phyloP scores from a whole-genome alignment of 257 asterid genomes.

The Verbascum thapsus region DNA sequence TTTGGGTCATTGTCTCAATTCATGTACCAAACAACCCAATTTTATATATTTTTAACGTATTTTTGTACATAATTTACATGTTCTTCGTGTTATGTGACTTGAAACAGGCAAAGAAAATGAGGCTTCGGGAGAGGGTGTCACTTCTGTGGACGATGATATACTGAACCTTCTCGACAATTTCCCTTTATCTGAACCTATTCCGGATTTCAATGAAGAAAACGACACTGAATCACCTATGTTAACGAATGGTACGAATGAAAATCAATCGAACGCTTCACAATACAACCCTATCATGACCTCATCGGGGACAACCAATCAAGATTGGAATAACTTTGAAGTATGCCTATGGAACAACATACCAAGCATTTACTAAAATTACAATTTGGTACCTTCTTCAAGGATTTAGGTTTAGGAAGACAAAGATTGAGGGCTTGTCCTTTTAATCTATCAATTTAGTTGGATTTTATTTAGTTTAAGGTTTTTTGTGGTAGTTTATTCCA shows the following conservation, averaged over 20 bases:
- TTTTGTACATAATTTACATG: background rate
- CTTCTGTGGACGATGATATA: slow-evolving; percentile 53
- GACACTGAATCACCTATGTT: slow-evolving; percentile 28
- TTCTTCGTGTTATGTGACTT: background rate
- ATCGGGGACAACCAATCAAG: slow-evolving; percentile 39
- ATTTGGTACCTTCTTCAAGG: slow-evolving; percentile 16
- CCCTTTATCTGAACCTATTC: slow-evolving; percentile 56
- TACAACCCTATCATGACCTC: slow-evolving; percentile 42
- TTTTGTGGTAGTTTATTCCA: slow-evolving; percentile 8
- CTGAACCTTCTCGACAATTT: slow-evolving; percentile 54
- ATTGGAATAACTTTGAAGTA: slow-evolving; percentile 38
- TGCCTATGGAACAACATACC: slow-evolving; percentile 61
- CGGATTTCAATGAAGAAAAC: slow-evolving; percentile 50
- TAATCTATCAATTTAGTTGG: slow-evolving; percentile 8
- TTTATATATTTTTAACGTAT: background rate
- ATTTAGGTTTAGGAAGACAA: slow-evolving; percentile 18
- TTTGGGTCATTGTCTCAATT: background rate
- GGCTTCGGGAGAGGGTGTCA: slow-evolving; percentile 26
- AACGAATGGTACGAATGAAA: slow-evolving; percentile 31
- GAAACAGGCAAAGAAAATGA: slow-evolving; percentile 20
- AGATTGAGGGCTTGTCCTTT: slow-evolving; percentile 11
- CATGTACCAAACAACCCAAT: background rate
- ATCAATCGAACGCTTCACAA: slow-evolving; percentile 29
- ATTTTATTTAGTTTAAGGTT: slow-evolving; percentile 3
- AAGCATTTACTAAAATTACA: slow-evolving; percentile 32